A percentile compares a stretch with the other conserved stretches of the same genome.
These are phyloP conservation scores for Effrenium voratum DNA, from an alignment of 73 alveolate species.

Conservation along the genomic window DNA sequence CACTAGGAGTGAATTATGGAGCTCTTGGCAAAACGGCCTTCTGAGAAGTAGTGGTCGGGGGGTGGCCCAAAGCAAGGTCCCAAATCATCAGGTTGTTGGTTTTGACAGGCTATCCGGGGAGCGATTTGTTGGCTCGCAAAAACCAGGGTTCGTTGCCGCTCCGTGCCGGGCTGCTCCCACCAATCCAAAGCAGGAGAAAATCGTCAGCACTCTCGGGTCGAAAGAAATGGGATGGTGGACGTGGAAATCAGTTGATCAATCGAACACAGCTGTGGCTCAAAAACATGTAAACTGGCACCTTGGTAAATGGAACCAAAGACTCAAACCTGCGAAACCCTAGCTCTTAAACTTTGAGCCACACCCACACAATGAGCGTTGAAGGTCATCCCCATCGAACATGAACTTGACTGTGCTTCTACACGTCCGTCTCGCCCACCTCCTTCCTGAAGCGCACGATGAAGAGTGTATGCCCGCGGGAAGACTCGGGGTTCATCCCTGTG, in stretches of 20 bases:
- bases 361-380: neutral
- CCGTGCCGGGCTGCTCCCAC: too few species aligned
- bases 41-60: too few species aligned
- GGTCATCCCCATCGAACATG: neutral
- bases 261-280: neutral
- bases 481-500: constrained; percentile 94
- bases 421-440: neutral
- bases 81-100: too few species aligned
- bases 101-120: too few species aligned
- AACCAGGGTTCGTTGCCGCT: too few species aligned
- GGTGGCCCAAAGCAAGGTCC: too few species aligned
- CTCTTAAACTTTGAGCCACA: neutral
- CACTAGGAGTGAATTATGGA: too few species aligned
- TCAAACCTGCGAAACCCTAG: neutral
- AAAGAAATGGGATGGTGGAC: neutral
- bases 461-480: constrained; percentile 95
- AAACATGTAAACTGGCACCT: neutral
- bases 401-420: neutral
- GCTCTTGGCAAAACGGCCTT: too few species aligned
- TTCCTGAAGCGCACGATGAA: constrained; percentile 94
- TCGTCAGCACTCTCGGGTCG: too few species aligned
- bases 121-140: too few species aligned
- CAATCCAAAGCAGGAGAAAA: too few species aligned
- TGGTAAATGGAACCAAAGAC: neutral
- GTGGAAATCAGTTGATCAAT: neutral